Evolutionary conservation across 441 rosid species (phyloP).

Genomic region (Gossypium schwendimanii): DNA sequence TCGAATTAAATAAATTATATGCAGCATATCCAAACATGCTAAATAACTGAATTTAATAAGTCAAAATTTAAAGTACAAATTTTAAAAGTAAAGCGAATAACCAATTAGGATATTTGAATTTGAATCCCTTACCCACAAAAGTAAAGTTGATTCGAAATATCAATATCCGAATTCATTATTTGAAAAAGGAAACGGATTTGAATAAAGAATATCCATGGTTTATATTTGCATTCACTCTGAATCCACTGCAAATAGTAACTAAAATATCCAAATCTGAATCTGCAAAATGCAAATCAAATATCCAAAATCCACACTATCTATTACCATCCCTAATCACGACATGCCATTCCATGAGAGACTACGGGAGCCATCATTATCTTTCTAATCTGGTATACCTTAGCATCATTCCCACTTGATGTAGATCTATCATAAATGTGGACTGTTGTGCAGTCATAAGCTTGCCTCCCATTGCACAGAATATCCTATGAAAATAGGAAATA

Average conservation of each 20-base stretch:
- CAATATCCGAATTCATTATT: not conserved
- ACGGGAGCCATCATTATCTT: slow-evolving; percentile 16
- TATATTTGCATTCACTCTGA: not conserved
- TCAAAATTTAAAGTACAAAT: not conserved
- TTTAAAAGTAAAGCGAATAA: not conserved
- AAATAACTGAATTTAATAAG: not conserved
- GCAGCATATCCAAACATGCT: not conserved
- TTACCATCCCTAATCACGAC: not conserved
- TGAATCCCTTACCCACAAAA: not conserved
- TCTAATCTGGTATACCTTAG: slow-evolving; percentile 50
- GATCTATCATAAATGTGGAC: slow-evolving; percentile 95
- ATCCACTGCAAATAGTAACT: not conserved
- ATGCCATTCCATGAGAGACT: slow-evolving; percentile 1
- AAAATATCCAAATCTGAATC: not conserved
- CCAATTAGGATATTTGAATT: not conserved
- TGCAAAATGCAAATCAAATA: not conserved
- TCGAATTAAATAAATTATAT: not conserved
- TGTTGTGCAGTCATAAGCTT: slow-evolving; percentile 86
- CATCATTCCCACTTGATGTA: slow-evolving; percentile 98
- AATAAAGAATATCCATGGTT: not conserved
- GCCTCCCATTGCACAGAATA: slow-evolving; percentile 94
- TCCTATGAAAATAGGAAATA: slow-evolving; percentile 40
- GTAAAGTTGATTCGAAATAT: not conserved
- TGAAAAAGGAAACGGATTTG: not conserved
- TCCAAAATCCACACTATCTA: not conserved